These are phyloP conservation scores for Phytophthora litchii DNA, from an alignment of 352 stramenopile genomes.

Conservation along the genomic window DNA sequence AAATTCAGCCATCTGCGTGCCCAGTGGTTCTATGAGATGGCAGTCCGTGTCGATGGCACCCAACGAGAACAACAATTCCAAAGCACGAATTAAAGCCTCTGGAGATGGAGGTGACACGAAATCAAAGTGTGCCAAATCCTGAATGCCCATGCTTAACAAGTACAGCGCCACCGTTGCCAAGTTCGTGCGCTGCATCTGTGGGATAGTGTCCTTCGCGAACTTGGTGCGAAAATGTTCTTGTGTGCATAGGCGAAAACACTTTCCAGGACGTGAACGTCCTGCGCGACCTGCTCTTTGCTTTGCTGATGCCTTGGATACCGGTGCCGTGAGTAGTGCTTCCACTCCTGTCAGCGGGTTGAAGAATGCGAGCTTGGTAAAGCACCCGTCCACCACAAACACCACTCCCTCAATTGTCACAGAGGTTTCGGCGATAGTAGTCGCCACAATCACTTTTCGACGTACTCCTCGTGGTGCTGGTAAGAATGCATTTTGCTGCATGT, in stretches of 20 bases:
- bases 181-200: slow-evolving; percentile 88
- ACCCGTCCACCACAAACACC: slow-evolving; percentile 78
- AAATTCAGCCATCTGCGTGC: slow-evolving; percentile 97
- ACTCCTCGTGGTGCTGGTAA: slow-evolving; percentile 64
- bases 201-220: slow-evolving; percentile 68
- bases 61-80: slow-evolving; percentile 76
- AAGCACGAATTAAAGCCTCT: slow-evolving; percentile 69
- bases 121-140: slow-evolving; percentile 85
- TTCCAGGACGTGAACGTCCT: slow-evolving; percentile 85
- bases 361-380: slow-evolving; percentile 85
- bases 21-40: slow-evolving; percentile 79
- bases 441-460: slow-evolving; percentile 83
- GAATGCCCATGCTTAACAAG: slow-evolving; percentile 85
- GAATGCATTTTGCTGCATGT: slow-evolving; percentile 95
- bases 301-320: slow-evolving; percentile 95
- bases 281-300: slow-evolving; percentile 96
- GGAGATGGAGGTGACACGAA: slow-evolving; percentile 80
- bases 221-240: slow-evolving; percentile 54
- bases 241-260: slow-evolving; percentile 81
- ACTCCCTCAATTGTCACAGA: slow-evolving; percentile 98
- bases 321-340: slow-evolving; percentile 91
- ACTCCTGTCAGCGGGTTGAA: slow-evolving; percentile 85
- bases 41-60: slow-evolving; percentile 65
- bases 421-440: slow-evolving; percentile 95
- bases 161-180: slow-evolving; percentile 71